These are phyloP conservation scores for Stentor roeselii DNA, from an alignment of 73 alveolate species.

Conservation along the genomic window DNA sequence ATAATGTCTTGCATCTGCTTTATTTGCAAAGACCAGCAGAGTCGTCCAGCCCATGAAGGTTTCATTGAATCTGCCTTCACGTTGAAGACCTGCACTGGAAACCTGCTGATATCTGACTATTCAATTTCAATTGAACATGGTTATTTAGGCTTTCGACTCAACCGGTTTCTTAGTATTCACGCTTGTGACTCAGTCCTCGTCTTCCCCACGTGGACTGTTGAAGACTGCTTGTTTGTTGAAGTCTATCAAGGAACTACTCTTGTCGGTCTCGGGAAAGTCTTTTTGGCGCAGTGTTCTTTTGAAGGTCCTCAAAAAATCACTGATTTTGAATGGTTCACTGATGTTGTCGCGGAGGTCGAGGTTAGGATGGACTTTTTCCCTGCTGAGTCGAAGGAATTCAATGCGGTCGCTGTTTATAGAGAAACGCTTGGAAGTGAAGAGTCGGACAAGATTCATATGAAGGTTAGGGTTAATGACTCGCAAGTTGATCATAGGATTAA, in stretches of 20 bases:
- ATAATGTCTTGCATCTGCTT: constrained; percentile 16
- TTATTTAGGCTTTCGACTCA: background rate
- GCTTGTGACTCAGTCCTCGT: background rate
- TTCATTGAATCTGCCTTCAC: background rate
- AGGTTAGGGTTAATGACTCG: background rate
- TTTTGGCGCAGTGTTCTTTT: background rate
- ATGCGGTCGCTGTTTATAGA: background rate
- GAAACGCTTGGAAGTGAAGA: background rate
- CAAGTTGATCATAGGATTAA: background rate
- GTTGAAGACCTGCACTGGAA: background rate
- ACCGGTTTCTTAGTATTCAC: background rate
- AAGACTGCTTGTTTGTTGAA: constrained; percentile 19
- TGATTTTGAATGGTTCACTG: background rate
- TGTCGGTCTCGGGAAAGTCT: background rate
- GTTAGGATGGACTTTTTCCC: background rate
- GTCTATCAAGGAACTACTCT: background rate
- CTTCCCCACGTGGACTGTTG: constrained; percentile 24
- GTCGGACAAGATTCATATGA: background rate
- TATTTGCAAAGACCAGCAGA: background rate
- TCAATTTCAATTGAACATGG: background rate
- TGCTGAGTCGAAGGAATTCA: background rate
- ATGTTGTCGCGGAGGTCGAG: background rate
- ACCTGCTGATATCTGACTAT: background rate
- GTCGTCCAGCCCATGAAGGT: background rate
- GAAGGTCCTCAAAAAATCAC: background rate